Conservation (phyloP, 1,139 yeast species). For the Suhomyces bokatorum region DNA sequence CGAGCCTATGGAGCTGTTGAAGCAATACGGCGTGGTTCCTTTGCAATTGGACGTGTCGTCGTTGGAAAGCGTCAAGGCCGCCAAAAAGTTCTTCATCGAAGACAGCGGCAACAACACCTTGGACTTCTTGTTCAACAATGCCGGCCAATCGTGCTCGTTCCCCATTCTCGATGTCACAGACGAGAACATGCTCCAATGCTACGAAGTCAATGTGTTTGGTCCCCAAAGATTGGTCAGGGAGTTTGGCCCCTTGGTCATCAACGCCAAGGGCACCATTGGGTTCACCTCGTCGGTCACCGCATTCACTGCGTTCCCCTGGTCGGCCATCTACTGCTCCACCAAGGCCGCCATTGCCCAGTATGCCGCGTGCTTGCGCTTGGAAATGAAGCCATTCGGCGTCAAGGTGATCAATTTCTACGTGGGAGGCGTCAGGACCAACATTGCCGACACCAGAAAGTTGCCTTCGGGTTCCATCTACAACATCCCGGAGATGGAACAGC, state of each 20-base stretch:
- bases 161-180: conserved; percentile 71
- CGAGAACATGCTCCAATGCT: conserved; percentile 54
- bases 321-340: conserved; percentile 64
- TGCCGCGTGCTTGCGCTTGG: conserved; percentile 61
- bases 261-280: conserved; percentile 68
- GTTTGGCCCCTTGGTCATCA: conserved; percentile 56
- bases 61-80: conserved; percentile 46
- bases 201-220: conserved; percentile 70
- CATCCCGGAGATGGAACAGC: conserved; percentile 50
- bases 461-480: conserved; percentile 58
- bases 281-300: conserved; percentile 79
- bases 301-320: conserved; percentile 67
- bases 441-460: conserved; percentile 51
- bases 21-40: conserved; percentile 36
- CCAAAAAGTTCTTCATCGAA: conserved; percentile 39
- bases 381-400: conserved; percentile 72
- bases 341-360: conserved; percentile 80
- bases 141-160: conserved; percentile 64
- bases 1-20: conserved; percentile 59
- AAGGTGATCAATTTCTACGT: conserved; percentile 70
- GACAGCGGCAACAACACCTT: conserved; percentile 44
- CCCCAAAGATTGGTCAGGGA: conserved; percentile 65
- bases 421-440: conserved; percentile 63
- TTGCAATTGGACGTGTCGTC: conserved; percentile 54
- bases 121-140: conserved; percentile 68